Percentiles rank a stretch among this genome's conserved stretches.
These are phyloP conservation scores for Colletotrichum paranaense DNA, from an alignment of 2,329 filamentous ascomycete species.

Conservation along the genomic window DNA sequence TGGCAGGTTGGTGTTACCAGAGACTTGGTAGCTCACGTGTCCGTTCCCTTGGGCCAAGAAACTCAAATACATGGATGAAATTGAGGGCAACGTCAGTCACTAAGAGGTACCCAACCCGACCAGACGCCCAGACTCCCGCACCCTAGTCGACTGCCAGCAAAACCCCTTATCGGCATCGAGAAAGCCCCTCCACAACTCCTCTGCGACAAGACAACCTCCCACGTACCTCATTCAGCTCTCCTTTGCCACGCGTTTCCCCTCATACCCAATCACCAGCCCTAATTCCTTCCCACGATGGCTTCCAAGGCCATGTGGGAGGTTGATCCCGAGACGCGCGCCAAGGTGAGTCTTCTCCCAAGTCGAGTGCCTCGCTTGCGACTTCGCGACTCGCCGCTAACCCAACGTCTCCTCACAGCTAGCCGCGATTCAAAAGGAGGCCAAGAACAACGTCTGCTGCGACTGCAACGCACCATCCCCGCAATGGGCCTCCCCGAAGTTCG, in stretches of 20 bases:
- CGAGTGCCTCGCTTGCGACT: constrained; percentile 12
- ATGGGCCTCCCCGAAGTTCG: constrained; percentile 98
- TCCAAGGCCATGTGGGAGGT: constrained; percentile 97
- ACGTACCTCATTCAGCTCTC: not conserved
- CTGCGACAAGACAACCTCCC: constrained; percentile 32
- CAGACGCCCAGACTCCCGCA: constrained; percentile 22
- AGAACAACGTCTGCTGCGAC: constrained; percentile 93
- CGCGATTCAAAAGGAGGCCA: constrained; percentile 88
- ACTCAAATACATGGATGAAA: constrained; percentile 14
- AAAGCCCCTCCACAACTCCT: constrained; percentile 33
- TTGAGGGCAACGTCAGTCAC: constrained; percentile 17
- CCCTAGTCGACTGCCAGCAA: constrained; percentile 23
- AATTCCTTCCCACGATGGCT: constrained; percentile 58
- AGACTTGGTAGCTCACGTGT: not conserved
- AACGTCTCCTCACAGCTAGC: constrained; percentile 71
- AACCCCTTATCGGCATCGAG: constrained; percentile 31
- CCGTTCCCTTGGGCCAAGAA: not conserved
- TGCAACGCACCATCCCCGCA: constrained; percentile 95
- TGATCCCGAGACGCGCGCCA: constrained; percentile 95
- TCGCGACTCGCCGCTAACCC: constrained; percentile 16
- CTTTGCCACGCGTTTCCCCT: not conserved
- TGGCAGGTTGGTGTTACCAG: not conserved
- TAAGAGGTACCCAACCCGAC: not conserved
- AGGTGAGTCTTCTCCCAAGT: constrained; percentile 66
- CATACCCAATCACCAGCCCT: not conserved